Base-by-base conservation (phyloP, 768 basidiomycete species). In the Pleurotus tuber-regium region DNA sequence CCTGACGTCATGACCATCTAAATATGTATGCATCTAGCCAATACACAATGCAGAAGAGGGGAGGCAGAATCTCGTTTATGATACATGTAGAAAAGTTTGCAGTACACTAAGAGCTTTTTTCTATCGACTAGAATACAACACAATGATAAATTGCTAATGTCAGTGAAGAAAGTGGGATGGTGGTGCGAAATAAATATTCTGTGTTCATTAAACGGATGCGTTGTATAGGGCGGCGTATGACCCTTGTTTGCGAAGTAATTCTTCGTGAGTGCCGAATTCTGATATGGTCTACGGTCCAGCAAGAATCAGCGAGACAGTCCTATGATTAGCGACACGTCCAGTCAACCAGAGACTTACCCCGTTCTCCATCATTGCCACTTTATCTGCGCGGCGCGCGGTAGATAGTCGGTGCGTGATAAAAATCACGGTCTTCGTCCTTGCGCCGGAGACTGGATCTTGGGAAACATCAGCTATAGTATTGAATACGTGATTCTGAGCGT, bases 361-460 rank as follows among this genome's bases (percentile, higher is more conserved):
- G 60, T 78, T 77, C 59, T 90, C 85, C 86, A 91, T 89, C 83
- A 90, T 87, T 36, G 87, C 89, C 57, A 91, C 80, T 68, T 89
- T 90, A 70, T 92, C 88, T 55, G 90, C 90, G 36, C 87, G 81
- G 2, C 88, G 84, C 16, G 89, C 89, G 39, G 86, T 87, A 21
- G 86, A 83, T 53, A 92, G 77, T 54, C 87, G 80, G 69, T 92
- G 90, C 4, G 90, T 92, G 61, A 92, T 88, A 68, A 87, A 91
- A 29, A 92, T 78, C 56, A 89, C 82, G 2, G 86, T 87, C 69
- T 89, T 89, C 16, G 69, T 74, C 60, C 73, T 72, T 61, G 77
- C 73, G 25, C 83, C 86, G 41, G 73, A 71, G 46, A 33, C 46
- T 28, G 81, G 73, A 18, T 76, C 72, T 39, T 77, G 76, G 30